Evolutionary conservation across 2,329 filamentous ascomycete species (phyloP).

Genomic region (Tolypocladium endophyticum): DNA sequence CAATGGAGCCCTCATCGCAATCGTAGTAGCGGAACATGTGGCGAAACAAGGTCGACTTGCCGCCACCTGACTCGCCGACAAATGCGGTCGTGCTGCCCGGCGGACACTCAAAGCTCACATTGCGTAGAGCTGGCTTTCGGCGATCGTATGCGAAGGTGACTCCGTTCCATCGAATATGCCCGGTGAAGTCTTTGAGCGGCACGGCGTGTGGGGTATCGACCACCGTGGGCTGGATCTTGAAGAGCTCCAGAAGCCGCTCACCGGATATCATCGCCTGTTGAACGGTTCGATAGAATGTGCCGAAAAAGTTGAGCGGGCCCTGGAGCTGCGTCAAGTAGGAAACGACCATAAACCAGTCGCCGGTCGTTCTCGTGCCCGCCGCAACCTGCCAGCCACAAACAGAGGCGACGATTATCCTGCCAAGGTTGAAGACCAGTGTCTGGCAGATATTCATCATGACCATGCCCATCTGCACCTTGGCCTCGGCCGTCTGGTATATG

Average conservation of each 20-base stretch:
- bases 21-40: conserved; percentile 97
- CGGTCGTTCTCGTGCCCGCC: conserved; percentile 51
- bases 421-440: conserved; percentile 69
- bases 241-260: conserved; percentile 86
- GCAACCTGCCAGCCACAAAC: conserved; percentile 71
- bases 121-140: conserved; percentile 73
- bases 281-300: conserved; percentile 90
- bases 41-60: conserved; percentile 93
- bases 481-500: conserved; percentile 64
- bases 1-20: conserved; percentile 65
- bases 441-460: conserved; percentile 75
- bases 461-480: conserved; percentile 64
- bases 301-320: conserved; percentile 76
- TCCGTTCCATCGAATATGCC: conserved; percentile 77
- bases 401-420: conserved; percentile 60
- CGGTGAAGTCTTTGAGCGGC: conserved; percentile 57
- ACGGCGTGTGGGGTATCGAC: conserved; percentile 61
- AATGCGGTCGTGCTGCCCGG: conserved; percentile 93
- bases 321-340: conserved; percentile 74
- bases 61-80: conserved; percentile 91
- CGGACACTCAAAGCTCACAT: conserved; percentile 72
- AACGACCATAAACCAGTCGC: conserved; percentile 62
- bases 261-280: conserved; percentile 97
- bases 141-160: conserved; percentile 87
- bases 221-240: conserved; percentile 91